Evolutionary conservation across 2,329 filamentous ascomycete species (phyloP), one percentile per base, ranked within the genome.

Genomic region (Metarhizium guizhouense): DNA sequence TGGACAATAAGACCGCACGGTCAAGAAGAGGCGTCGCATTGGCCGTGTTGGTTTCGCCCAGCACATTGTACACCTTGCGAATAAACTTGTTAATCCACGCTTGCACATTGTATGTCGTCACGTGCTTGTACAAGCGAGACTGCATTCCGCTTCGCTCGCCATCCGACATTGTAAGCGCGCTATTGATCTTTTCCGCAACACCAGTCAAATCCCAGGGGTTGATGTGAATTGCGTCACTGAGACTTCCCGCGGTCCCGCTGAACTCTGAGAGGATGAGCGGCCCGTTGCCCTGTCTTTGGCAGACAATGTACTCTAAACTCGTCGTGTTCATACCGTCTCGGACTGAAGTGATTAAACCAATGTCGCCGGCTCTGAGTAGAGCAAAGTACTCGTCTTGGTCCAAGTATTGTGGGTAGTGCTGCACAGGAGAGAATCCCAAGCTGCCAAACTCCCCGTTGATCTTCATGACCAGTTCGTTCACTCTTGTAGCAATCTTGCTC

Each of bases 251-350:
- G 1, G 93, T 96, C 57, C 93, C 93, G 59, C 92, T 96, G 71
- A 97, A 97, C 70, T 97, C 93, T 14, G 94, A 97, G 29, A 97
- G 82, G 61, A 97, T 96, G 50, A 97, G 76, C 2, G 92, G 93
- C 1, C 92, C 89, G 62, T 92, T 85, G 56, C 85, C 86, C 60
- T 94, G 87, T 65, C 90, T 88, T 72, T 97, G 93, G 70, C 90
- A 95, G 56, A 96, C 82, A 56, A 97, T 85, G 68, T 96, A 97
- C 72, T 97, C 94, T 63, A 97, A 77, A 68, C 90, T 95, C 20
- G 92, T 96, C 0, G 93, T 96, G 75, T 96, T 97, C 92, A 97
- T 96, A 57, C 93, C 93, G 69, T 97, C 94, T 58, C 93, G 85
- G 25, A 97, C 92, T 62, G 90, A 96, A 6, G 94, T 96, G 70